phyloP scores from a whole-genome alignment of 1,284 basidiomycete species.

The Cryptococcus maquisensis region DNA sequence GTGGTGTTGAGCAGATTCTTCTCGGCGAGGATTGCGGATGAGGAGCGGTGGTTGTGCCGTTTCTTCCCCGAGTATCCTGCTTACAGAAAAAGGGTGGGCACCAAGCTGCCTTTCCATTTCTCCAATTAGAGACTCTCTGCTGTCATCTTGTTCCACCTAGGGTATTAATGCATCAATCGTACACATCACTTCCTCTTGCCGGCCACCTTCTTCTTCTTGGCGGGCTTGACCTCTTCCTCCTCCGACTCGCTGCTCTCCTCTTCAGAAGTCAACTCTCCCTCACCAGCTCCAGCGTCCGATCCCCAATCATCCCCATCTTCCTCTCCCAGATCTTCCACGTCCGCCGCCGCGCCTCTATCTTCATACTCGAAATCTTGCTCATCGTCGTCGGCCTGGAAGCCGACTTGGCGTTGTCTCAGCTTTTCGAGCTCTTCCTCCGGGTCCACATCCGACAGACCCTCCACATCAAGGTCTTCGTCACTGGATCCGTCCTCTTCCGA shows the following conservation, averaged over 20 bases:
- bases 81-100: slow-evolving; percentile 66
- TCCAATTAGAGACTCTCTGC: background rate
- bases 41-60: slow-evolving; percentile 65
- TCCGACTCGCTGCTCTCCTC: slow-evolving; percentile 34
- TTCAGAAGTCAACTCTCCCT: slow-evolving; percentile 11
- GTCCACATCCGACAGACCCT: slow-evolving; percentile 41
- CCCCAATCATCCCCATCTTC: slow-evolving; percentile 23
- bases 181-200: slow-evolving; percentile 6
- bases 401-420: slow-evolving; percentile 31
- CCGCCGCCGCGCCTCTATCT: slow-evolving; percentile 56
- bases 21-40: slow-evolving; percentile 68
- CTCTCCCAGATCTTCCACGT: slow-evolving; percentile 56
- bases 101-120: slow-evolving; percentile 58
- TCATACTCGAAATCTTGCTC: slow-evolving; percentile 44
- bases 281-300: slow-evolving; percentile 9
- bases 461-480: slow-evolving; percentile 49
- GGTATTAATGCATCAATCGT: background rate
- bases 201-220: slow-evolving; percentile 11
- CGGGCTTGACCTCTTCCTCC: slow-evolving; percentile 20
- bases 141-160: background rate
- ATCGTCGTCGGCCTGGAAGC: slow-evolving; percentile 35
- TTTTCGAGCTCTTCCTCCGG: slow-evolving; percentile 45
- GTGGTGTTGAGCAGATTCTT: slow-evolving; percentile 82
- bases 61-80: slow-evolving; percentile 76
- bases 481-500: slow-evolving; percentile 46